These are phyloP conservation scores for Elsinoe batatas DNA, from an alignment of 2,329 filamentous ascomycete genomes.

Conservation along the genomic window DNA sequence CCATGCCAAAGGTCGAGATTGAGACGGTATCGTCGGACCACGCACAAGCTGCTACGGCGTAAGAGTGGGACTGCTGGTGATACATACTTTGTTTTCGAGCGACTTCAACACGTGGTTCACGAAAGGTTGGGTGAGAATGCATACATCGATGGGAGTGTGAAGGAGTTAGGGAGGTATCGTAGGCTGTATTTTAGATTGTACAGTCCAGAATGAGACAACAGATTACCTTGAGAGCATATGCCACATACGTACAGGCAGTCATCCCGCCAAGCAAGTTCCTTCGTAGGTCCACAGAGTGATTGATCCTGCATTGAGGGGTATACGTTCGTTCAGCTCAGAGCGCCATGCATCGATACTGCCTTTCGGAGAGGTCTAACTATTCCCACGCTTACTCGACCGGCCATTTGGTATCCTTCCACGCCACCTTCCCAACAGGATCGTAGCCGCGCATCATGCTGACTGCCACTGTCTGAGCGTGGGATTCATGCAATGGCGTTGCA, in stretches of 20 bases:
- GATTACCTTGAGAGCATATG: not conserved
- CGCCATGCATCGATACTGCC: not conserved
- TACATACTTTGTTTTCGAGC: not conserved
- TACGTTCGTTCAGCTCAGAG: too few species aligned
- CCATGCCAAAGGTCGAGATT: constrained; percentile 56
- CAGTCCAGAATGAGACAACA: constrained; percentile 7
- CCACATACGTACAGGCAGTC: not conserved
- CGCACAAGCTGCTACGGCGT: not conserved
- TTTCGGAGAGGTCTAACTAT: not conserved
- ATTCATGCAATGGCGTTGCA: not conserved
- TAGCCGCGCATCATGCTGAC: not conserved
- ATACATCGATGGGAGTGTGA: not conserved
- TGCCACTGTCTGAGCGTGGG: not conserved
- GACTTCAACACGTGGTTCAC: constrained; percentile 5
- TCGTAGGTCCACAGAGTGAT: too few species aligned
- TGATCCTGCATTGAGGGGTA: too few species aligned
- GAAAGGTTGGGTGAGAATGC: not conserved
- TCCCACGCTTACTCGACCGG: not conserved
- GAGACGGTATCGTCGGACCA: constrained; percentile 39
- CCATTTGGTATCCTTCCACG: not conserved
- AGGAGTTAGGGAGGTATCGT: not conserved
- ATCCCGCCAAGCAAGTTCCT: too few species aligned
- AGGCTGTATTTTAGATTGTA: constrained; percentile 9
- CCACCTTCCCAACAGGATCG: not conserved
- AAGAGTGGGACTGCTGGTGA: not conserved